These are phyloP conservation scores for Russula olivacea DNA, from an alignment of 768 basidiomycete genomes.

Conservation along the genomic window DNA sequence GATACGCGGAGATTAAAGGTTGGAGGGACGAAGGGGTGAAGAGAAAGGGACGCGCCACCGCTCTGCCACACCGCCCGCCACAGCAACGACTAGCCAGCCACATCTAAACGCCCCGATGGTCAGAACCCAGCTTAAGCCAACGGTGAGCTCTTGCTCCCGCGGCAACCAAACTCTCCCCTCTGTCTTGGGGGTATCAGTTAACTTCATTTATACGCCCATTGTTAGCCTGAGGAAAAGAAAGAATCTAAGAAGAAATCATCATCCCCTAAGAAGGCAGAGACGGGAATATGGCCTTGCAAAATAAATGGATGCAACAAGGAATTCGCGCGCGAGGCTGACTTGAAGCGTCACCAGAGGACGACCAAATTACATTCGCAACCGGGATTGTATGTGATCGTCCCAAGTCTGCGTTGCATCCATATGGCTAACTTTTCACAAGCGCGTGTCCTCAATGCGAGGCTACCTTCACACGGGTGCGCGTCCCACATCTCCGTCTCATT, in stretches of 20 bases:
- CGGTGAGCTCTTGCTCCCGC: slow-evolving; percentile 33
- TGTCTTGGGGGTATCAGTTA: slow-evolving; percentile 12
- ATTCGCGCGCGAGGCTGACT: slow-evolving; percentile 76
- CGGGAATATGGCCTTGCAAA: slow-evolving; percentile 70
- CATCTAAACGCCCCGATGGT: slow-evolving; percentile 26
- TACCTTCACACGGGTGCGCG: slow-evolving; percentile 67
- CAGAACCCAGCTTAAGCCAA: slow-evolving; percentile 28
- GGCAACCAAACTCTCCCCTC: slow-evolving; percentile 28
- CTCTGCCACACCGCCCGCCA: slow-evolving; percentile 22
- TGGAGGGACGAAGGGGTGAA: not conserved
- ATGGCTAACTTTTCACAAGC: slow-evolving; percentile 34
- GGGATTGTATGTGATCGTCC: slow-evolving; percentile 48
- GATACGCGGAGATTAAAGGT: slow-evolving; percentile 19
- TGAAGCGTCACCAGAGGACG: slow-evolving; percentile 76
- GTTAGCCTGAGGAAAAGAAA: slow-evolving; percentile 40
- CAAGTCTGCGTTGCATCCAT: slow-evolving; percentile 28
- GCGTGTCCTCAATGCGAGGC: slow-evolving; percentile 77
- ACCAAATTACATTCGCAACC: slow-evolving; percentile 72
- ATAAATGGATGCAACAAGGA: slow-evolving; percentile 78
- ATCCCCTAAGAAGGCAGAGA: slow-evolving; percentile 40
- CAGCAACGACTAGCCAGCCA: slow-evolving; percentile 25
- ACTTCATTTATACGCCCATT: slow-evolving; percentile 20
- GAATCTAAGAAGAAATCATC: slow-evolving; percentile 38
- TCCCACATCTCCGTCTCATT: not conserved
- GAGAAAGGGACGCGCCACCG: slow-evolving; percentile 24